Conservation (phyloP, 768 basidiomycete species). For the Amanita pseudoporphyria region DNA sequence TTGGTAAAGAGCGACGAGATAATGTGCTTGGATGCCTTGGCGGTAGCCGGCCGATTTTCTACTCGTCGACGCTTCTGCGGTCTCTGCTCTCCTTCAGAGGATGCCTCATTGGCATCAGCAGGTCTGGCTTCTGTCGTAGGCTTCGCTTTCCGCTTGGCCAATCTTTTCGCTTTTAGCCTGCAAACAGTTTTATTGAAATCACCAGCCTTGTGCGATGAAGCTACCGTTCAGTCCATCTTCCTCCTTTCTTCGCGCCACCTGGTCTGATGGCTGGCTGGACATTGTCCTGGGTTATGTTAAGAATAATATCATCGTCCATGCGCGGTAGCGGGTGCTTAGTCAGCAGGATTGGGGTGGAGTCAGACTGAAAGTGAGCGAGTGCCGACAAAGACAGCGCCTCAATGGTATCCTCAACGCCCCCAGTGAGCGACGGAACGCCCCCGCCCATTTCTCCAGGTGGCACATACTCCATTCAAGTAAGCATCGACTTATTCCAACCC, state of each 20-base stretch:
- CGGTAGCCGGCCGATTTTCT: constrained; percentile 18
- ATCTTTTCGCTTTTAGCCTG: constrained; percentile 71
- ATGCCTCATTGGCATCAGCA: constrained; percentile 1
- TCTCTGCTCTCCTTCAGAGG: constrained; percentile 21
- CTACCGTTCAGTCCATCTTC: constrained; percentile 74
- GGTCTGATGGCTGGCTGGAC: constrained; percentile 18
- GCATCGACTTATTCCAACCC: constrained; percentile 18
- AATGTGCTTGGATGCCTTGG: constrained; percentile 36
- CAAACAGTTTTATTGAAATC: constrained; percentile 4
- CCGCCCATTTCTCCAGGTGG: constrained; percentile 66
- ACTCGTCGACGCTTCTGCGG: constrained; percentile 41
- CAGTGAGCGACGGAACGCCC: constrained; percentile 37
- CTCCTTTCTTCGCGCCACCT: constrained; percentile 37
- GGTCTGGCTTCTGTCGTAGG: constrained; percentile 22
- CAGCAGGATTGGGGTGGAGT: constrained; percentile 11
- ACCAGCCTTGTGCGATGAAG: not conserved
- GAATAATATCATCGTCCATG: constrained; percentile 70
- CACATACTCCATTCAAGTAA: constrained; percentile 66
- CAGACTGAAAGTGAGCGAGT: not conserved
- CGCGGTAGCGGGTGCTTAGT: constrained; percentile 14
- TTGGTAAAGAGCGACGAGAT: constrained; percentile 88
- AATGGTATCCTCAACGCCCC: constrained; percentile 31
- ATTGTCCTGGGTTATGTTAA: constrained; percentile 52
- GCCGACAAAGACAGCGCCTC: not conserved
- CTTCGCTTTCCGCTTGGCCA: constrained; percentile 47